Evolutionary conservation across 2,329 filamentous ascomycete species (phyloP).

Genomic region (Fusarium abutilonis): DNA sequence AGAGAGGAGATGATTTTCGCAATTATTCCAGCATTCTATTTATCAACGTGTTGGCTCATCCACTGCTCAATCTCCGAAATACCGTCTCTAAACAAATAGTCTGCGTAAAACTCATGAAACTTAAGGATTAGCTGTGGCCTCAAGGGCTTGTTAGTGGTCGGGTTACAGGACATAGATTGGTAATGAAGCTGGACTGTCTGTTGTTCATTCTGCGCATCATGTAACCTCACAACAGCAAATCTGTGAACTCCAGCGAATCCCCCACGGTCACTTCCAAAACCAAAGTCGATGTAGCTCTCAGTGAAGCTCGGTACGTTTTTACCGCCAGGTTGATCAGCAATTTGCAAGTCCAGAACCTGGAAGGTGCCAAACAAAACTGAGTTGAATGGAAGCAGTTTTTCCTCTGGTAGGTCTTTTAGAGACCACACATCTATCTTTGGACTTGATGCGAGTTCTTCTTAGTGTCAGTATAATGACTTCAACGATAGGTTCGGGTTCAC

Average conservation of each 20-base stretch:
- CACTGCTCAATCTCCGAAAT: conserved; percentile 36
- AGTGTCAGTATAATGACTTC: background rate
- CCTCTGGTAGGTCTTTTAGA: conserved; percentile 29
- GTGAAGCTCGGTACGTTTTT: background rate
- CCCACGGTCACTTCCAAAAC: conserved; percentile 42
- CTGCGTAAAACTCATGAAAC: conserved; percentile 44
- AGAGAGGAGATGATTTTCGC: conserved; percentile 1
- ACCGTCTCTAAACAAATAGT: conserved; percentile 43
- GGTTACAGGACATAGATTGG: conserved; percentile 44
- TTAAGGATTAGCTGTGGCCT: conserved; percentile 19
- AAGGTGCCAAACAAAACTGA: conserved; percentile 45
- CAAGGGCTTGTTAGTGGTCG: conserved; percentile 33
- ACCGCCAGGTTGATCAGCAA: background rate
- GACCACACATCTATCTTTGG: conserved; percentile 31
- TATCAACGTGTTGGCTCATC: conserved; percentile 5
- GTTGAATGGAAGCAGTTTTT: conserved; percentile 28
- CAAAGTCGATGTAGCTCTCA: conserved; percentile 46
- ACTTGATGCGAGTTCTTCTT: conserved; percentile 12
- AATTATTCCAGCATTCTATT: background rate
- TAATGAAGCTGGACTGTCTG: conserved; percentile 33
- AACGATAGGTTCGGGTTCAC: fast-evolving
- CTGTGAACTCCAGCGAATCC: conserved; percentile 47
- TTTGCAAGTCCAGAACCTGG: conserved; percentile 37
- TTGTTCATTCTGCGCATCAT: background rate
- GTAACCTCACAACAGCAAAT: conserved; percentile 41